Evolutionary conservation across 768 basidiomycete genomes (phyloP), one percentile per base, ranked within the genome.

Genomic region (Amanita phalloides): DNA sequence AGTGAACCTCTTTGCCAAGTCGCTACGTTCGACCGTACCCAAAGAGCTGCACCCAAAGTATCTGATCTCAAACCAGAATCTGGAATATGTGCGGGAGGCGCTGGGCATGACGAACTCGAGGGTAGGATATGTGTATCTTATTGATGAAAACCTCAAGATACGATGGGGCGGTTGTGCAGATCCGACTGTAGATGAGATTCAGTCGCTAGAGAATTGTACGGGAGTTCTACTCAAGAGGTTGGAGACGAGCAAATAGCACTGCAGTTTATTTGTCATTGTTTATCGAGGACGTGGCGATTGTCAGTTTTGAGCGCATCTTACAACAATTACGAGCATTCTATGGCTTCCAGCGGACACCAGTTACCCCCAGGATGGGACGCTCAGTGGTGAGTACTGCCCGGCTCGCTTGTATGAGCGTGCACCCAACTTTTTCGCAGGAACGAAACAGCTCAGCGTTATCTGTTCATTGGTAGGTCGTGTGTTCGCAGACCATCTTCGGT

Each of bases 111-210:
- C 80, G 28, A 98, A 97, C 68, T 86, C 82, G 63, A 83, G 87
- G 60, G 78, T 97, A 28, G 95, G 94, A 17, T 96, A 95, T 61
- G 84, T 94, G 11, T 98, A 86, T 61, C 73, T 98, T 10, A 79
- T 97, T 25, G 95, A 98, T 62, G 78, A 84, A 64, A 80, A 89
- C 54, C 63, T 82, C 54, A 88, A 82, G 64, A 78, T 98, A 44
- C 78, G 95, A 17, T 98, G 95, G 95, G 94, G 86, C 1, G 95
- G 81, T 8, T 88, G 91, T 57, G 91, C 86, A 6, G 87, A 90
- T 58, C 89, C 93, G 0, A 85, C 78, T 54, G 61, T 65, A 3
- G 82, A 89, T 54, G 94, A 97, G 64, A 71, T 76, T 2, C 69
- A 77, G 51, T 76, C 81, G 10, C 67, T 96, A 49, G 73, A 84